Conservation (phyloP, 768 basidiomycete species). For the Suillus subluteus region DNA sequence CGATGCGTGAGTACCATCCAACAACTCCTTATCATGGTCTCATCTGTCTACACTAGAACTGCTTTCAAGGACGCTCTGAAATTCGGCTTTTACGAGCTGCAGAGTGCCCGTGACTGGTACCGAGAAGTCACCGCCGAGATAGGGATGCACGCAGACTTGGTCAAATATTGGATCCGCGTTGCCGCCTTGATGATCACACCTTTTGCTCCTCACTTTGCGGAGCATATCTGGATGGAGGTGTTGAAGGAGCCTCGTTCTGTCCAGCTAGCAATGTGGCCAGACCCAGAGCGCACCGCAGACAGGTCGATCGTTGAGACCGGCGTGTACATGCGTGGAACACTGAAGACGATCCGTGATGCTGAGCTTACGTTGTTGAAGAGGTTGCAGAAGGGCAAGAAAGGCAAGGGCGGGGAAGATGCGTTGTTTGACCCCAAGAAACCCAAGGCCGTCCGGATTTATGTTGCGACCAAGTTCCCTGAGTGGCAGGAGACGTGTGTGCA, state of each 20-base stretch:
- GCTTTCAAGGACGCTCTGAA: conserved; percentile 97
- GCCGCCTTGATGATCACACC: conserved; percentile 84
- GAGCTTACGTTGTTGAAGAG: conserved; percentile 81
- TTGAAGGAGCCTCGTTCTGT: conserved; percentile 76
- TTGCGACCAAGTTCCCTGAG: conserved; percentile 87
- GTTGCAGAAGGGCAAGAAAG: conserved; percentile 76
- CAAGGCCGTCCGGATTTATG: conserved; percentile 86
- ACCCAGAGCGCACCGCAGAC: conserved; percentile 61
- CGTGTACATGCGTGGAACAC: conserved; percentile 85
- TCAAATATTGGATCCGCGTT: conserved; percentile 81
- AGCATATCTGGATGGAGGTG: conserved; percentile 83
- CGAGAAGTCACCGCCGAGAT: conserved; percentile 87
- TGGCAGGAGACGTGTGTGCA: conserved; percentile 91
- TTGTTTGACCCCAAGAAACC: conserved; percentile 84
- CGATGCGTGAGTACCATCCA: conserved; percentile 61
- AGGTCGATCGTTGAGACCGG: conserved; percentile 69
- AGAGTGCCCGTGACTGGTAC: conserved; percentile 93
- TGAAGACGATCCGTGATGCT: conserved; percentile 90
- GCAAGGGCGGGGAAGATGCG: conserved; percentile 43
- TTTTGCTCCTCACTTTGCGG: conserved; percentile 91
- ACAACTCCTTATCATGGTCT: neutral
- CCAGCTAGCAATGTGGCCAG: conserved; percentile 86
- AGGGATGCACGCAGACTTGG: conserved; percentile 91
- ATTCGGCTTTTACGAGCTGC: conserved; percentile 94
- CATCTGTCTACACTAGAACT: conserved; percentile 52